Base-by-base conservation (phyloP, 306 rosid species). In the Myrica gale region DNA sequence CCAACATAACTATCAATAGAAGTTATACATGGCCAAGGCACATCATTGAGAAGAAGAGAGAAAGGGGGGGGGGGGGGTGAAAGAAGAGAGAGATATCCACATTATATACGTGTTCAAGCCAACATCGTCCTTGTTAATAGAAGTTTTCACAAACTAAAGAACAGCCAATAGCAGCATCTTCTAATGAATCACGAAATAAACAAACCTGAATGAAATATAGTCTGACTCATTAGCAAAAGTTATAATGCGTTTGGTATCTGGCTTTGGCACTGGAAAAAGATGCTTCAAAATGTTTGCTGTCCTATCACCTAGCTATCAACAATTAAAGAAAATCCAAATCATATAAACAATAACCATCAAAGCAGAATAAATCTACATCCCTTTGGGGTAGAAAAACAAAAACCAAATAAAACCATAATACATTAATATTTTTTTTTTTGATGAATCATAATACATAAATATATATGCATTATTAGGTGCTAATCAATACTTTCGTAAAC, bases 251-350 rank as follows among this genome's bases (percentile, higher is more conserved):
- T 92, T 95, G 3, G 96, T 86, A 82, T 95, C 97, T 10, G 90
- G 92, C 90, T 95, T 95, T 55, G 99, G 97, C 81, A 89, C 91
- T 0, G 97, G 98, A 77, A 94, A 92, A 52, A 94, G 93, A 84
- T 92, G 76, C 86, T 90, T 92, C 77, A 95, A 82, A 84, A 95
- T 86, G 84, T 87, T 95, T 69, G 92, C 90, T 42, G 97, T 71
- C 84, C 97, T 87, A 76, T 88, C 92, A 76, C 98, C 97, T 53
- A 92, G 82, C 98, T 95, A 84, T 77, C 46, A 77, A 26, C 48
- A 79, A 81, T 32, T 32, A 73, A 80, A 69, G 75, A 74, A 53
- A 68, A 72, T 32, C 3, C 37, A 68, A 72, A 53, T 55, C 69
- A 23, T 48, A 77, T 32, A 74, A 76, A 44, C 23, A 60, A 45